Conservation (phyloP, 2,329 filamentous ascomycete genomes). For the Lasiodiplodia theobromae region DNA sequence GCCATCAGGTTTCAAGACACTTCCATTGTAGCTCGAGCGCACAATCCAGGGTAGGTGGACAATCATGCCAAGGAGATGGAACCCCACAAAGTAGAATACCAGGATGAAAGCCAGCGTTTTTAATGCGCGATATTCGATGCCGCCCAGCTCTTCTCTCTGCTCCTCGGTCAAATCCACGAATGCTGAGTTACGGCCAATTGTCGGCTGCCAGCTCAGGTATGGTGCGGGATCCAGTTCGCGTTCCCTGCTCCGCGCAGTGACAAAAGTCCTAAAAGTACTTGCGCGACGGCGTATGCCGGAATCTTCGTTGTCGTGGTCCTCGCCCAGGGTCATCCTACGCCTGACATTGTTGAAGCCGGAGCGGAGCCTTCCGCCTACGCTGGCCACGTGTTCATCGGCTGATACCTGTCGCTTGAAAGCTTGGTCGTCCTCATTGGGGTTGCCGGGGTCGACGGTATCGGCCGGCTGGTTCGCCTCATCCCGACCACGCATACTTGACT, state of each 20-base stretch:
- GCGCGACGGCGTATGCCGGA: slow-evolving; percentile 51
- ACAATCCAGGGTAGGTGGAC: slow-evolving; percentile 83
- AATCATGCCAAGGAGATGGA: slow-evolving; percentile 77
- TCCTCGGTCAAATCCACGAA: slow-evolving; percentile 89
- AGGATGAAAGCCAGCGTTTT: slow-evolving; percentile 85
- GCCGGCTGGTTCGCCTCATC: slow-evolving; percentile 33
- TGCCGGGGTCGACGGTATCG: slow-evolving; percentile 33
- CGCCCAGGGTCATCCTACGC: slow-evolving; percentile 13
- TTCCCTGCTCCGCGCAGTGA: slow-evolving; percentile 56
- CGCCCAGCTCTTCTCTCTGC: slow-evolving; percentile 92
- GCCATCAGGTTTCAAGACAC: slow-evolving; percentile 66
- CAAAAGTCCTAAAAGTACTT: slow-evolving; percentile 66
- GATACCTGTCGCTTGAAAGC: slow-evolving; percentile 64
- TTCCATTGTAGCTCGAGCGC: slow-evolving; percentile 66
- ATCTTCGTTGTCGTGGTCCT: slow-evolving; percentile 53
- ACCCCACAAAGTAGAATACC: slow-evolving; percentile 80
- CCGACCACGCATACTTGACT: slow-evolving; percentile 55
- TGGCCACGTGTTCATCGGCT: slow-evolving; percentile 61
- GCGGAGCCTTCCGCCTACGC: slow-evolving; percentile 2
- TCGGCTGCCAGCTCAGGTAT: slow-evolving; percentile 93
- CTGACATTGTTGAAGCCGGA: slow-evolving; percentile 10
- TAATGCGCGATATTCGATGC: slow-evolving; percentile 92
- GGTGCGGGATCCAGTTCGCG: slow-evolving; percentile 67
- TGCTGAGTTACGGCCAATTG: slow-evolving; percentile 88
- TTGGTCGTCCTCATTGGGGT: slow-evolving; percentile 49